These are phyloP conservation scores for Chaetomiaceae sp. DNA, from an alignment of 2,329 filamentous ascomycete species.

Conservation along the genomic window DNA sequence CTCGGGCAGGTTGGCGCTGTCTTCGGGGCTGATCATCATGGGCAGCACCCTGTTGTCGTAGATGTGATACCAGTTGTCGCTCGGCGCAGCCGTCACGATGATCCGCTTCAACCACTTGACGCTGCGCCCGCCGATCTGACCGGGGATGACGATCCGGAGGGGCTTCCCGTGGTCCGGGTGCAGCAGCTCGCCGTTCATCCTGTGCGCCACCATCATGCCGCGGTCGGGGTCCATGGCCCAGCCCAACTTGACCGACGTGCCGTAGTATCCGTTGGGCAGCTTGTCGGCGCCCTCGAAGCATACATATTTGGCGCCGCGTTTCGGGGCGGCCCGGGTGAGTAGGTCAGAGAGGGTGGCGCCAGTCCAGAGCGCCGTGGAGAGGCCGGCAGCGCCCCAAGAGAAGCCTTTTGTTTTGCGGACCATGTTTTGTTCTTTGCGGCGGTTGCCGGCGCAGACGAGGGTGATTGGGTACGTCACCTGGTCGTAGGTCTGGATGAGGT, in stretches of 20 bases:
- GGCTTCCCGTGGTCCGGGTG: conserved; percentile 83
- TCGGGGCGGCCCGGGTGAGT: conserved; percentile 62
- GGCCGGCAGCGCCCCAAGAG: conserved; percentile 83
- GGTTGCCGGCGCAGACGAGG: conserved; percentile 86
- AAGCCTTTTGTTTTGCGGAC: conserved; percentile 91
- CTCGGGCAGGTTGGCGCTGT: conserved; percentile 65
- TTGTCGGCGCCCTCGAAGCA: conserved; percentile 91
- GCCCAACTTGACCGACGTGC: conserved; percentile 80
- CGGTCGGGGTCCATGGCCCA: conserved; percentile 81
- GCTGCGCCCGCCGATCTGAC: conserved; percentile 85
- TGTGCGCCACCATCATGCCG: conserved; percentile 82
- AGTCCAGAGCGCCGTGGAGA: conserved; percentile 86
- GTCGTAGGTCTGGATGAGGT: conserved; percentile 70
- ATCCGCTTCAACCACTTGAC: conserved; percentile 89
- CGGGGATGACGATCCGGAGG: conserved; percentile 76
- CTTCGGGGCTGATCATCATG: conserved; percentile 79
- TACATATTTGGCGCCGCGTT: conserved; percentile 69
- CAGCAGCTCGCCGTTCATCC: conserved; percentile 82
- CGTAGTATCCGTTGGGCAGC: conserved; percentile 83
- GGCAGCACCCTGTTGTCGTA: conserved; percentile 89
- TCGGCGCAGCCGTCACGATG: conserved; percentile 71
- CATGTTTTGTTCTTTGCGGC: conserved; percentile 87
- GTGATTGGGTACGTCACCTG: conserved; percentile 84
- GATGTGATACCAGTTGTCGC: conserved; percentile 93
- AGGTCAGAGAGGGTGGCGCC: conserved; percentile 73